phyloP scores from a whole-genome alignment of 2,329 filamentous ascomycete genomes.

The Venturia effusa region DNA sequence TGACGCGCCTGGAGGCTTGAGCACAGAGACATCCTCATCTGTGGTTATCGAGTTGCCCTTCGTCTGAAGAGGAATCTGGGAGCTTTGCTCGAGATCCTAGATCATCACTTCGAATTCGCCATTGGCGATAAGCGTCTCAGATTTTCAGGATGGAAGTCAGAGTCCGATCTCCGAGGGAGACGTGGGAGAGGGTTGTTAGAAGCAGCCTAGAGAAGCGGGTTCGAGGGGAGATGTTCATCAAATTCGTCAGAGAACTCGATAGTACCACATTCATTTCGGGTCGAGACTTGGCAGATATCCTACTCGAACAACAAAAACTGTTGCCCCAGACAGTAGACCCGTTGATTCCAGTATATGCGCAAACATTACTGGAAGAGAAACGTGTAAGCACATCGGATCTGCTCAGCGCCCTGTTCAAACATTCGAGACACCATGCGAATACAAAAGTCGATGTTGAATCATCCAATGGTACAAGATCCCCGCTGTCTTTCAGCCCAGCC shows the following conservation, averaged over 20 bases:
- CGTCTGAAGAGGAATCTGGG: background rate
- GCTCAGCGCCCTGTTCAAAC: constrained; percentile 9
- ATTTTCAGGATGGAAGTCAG: background rate
- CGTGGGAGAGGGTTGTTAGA: background rate
- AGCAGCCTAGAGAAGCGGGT: constrained; percentile 24
- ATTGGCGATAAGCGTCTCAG: background rate
- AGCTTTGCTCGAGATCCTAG: background rate
- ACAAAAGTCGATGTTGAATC: background rate
- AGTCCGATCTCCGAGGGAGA: background rate
- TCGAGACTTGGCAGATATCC: constrained; percentile 23
- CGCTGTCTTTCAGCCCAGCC: background rate
- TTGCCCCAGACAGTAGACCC: constrained; percentile 22
- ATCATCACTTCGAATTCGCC: background rate
- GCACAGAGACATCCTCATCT: background rate
- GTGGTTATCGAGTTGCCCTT: background rate
- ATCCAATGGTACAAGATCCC: background rate
- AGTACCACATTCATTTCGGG: constrained; percentile 24
- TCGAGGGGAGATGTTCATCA: constrained; percentile 23
- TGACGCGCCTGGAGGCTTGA: background rate
- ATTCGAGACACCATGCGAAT: constrained; percentile 4
- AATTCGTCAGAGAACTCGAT: constrained; percentile 22
- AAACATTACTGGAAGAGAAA: constrained; percentile 7
- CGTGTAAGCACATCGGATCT: constrained; percentile 11
- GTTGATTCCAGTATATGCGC: constrained; percentile 8
- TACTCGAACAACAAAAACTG: constrained; percentile 23